These are phyloP conservation scores for Chytridium lagenaria DNA, from an alignment of 371 early-diverging fungal species.

Conservation along the genomic window DNA sequence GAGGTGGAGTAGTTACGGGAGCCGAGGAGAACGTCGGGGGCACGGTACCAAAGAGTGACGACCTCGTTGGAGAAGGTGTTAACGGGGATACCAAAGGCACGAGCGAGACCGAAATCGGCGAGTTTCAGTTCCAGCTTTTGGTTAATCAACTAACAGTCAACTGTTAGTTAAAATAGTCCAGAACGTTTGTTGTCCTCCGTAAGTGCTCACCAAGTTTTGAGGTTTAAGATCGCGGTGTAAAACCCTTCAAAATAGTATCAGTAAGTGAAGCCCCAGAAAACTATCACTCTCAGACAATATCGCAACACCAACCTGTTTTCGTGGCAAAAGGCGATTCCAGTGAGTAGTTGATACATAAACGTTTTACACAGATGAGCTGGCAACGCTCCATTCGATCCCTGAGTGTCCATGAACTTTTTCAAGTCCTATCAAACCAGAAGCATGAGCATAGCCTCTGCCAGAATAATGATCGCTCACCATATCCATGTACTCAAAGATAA, in stretches of 20 bases:
- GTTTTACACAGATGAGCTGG: conserved; percentile 61
- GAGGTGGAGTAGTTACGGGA: conserved; percentile 95
- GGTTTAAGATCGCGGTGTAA: conserved; percentile 97
- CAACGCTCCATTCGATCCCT: conserved; percentile 30
- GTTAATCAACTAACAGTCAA: conserved; percentile 72
- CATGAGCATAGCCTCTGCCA: not conserved
- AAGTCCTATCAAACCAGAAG: conserved; percentile 71
- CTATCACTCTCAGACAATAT: not conserved
- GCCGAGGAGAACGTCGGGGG: conserved; percentile 98
- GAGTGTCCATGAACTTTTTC: conserved; percentile 80
- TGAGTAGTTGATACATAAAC: conserved; percentile 86
- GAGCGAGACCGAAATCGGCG: conserved; percentile 93
- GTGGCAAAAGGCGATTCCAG: conserved; percentile 93
- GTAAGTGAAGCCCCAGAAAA: not conserved
- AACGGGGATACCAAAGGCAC: conserved; percentile 92
- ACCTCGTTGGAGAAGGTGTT: conserved; percentile 78
- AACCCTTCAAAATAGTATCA: conserved; percentile 54
- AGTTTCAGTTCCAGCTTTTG: conserved; percentile 84
- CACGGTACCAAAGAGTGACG: conserved; percentile 98
- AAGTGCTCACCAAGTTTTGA: conserved; percentile 46
- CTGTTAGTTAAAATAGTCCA: not conserved
- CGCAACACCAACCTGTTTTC: conserved; percentile 64
- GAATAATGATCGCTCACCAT: not conserved
- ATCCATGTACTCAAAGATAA: conserved; percentile 98
- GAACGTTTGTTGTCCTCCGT: not conserved